Evolutionary conservation across 2,329 filamentous ascomycete genomes (phyloP), one percentile per base, ranked within the genome.

Genomic region (Massarina eburnea): DNA sequence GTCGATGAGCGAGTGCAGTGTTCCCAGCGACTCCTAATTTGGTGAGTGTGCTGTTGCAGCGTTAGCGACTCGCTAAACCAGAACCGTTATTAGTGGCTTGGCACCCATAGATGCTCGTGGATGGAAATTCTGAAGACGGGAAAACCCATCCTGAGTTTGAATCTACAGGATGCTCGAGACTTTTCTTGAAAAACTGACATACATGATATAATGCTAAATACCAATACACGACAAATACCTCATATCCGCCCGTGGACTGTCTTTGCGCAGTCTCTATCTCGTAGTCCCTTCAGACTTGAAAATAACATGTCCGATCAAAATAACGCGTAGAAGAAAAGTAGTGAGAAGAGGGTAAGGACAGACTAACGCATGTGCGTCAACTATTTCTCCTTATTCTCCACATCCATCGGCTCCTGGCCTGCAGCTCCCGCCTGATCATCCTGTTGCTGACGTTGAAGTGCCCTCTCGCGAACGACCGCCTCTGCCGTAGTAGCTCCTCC

Each of bases 391-490:
- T 48, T 52, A 10, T 34, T 12, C 19, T 34, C 20, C 10, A 41
- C 10, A 8, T 41, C 29, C 29, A 34, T 41, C 4, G 30, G 9
- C 14, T 42, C 39, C 30, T 42, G 29, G 18, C 27, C 36, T 54
- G 53, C 39, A 52, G 49, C 40, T 58, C 55, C 48, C 7, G 26
- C 45, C 26, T 47, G 45, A 18, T 37, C 43, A 18, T 27, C 37
- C 29, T 45, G 46, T 4, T 29, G 41, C 35, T 48, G 41, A 10
- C 29, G 39, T 41, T 67, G 63, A 26, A 56, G 54, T 58, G 68
- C 60, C 50, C 61, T 76, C 57, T 85, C 81, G 46, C 80, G 78
- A 48, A 88, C 68, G 46, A 86, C 83, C 47, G 81, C 76, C 70
- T 88, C 85, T 5, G 85, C 83, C 14, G 82, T 75, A 52, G 88